Evolutionary conservation across 1,284 basidiomycete species (phyloP).

Genomic region (Boletellus sp.): DNA sequence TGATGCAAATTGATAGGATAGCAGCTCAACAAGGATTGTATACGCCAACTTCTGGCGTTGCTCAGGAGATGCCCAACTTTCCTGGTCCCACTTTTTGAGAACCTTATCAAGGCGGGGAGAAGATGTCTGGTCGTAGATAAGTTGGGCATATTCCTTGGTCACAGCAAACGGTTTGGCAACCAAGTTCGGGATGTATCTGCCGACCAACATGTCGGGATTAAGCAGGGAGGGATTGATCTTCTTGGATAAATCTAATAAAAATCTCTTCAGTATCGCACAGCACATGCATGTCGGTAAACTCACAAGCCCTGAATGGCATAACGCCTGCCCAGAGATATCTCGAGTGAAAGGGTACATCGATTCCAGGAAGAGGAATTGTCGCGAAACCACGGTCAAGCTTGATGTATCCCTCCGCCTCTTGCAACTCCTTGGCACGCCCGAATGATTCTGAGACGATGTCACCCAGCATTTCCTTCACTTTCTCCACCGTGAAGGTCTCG

Average conservation of each 20-base stretch:
- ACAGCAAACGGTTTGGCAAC: constrained; percentile 94
- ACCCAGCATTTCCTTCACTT: constrained; percentile 88
- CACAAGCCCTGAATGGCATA: constrained; percentile 91
- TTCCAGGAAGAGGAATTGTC: constrained; percentile 93
- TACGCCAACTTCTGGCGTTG: constrained; percentile 93
- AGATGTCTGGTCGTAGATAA: constrained; percentile 92
- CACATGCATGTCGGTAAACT: constrained; percentile 28
- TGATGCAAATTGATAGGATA: constrained; percentile 95
- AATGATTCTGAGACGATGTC: constrained; percentile 89
- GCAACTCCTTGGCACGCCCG: constrained; percentile 74
- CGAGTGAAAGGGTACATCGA: constrained; percentile 99
- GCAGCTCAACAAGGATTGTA: constrained; percentile 91
- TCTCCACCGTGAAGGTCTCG: constrained; percentile 79
- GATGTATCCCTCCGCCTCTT: constrained; percentile 85
- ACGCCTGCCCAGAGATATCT: constrained; percentile 98
- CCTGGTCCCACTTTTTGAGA: constrained; percentile 89
- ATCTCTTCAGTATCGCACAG: constrained; percentile 20
- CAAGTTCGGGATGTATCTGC: constrained; percentile 96
- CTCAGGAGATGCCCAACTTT: constrained; percentile 79
- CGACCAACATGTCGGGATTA: constrained; percentile 88
- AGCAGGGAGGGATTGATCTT: constrained; percentile 91
- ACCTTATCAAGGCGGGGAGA: constrained; percentile 93
- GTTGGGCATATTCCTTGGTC: constrained; percentile 85
- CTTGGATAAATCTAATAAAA: constrained; percentile 82
- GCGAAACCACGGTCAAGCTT: constrained; percentile 95